These are phyloP conservation scores for Dictyostelium gargantuum DNA, from an alignment of 208 protist genomes.

Conservation along the genomic window DNA sequence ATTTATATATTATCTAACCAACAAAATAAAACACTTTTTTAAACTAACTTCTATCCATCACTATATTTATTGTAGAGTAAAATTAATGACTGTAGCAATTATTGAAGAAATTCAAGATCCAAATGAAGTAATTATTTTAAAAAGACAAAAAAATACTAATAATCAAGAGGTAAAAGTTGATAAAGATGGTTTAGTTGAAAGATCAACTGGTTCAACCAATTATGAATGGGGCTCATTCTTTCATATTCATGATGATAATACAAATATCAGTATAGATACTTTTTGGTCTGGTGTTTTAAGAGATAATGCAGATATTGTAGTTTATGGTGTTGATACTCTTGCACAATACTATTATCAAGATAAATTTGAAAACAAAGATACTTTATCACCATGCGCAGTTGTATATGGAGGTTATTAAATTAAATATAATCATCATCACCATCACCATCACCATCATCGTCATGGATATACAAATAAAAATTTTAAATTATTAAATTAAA, in stretches of 20 bases:
- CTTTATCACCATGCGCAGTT: conserved; percentile 19
- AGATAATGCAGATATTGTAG: conserved; percentile 27
- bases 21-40: too few relatives aligned
- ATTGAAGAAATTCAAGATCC: conserved; percentile 41
- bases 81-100: conserved; percentile 48
- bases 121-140: conserved; percentile 31
- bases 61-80: not conserved
- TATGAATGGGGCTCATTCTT: conserved; percentile 55
- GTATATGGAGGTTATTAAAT: conserved; percentile 8
- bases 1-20: not conserved
- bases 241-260: not conserved
- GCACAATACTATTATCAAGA: conserved; percentile 28
- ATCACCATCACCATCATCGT: too few relatives aligned
- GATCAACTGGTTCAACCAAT: not conserved
- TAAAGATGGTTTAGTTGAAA: not conserved
- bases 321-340: not conserved
- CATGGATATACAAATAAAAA: not conserved
- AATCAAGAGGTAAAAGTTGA: not conserved
- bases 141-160: not conserved
- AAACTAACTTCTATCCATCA: too few relatives aligned
- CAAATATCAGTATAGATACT: not conserved
- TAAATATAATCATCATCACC: too few relatives aligned
- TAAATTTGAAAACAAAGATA: conserved; percentile 10
- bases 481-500: not conserved
- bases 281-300: conserved; percentile 6